A percentile compares a stretch with the other conserved stretches of the same genome.
Evolutionary conservation across 345 rosid genomes (phyloP).

Genomic region (Anastatica hierochuntica): DNA sequence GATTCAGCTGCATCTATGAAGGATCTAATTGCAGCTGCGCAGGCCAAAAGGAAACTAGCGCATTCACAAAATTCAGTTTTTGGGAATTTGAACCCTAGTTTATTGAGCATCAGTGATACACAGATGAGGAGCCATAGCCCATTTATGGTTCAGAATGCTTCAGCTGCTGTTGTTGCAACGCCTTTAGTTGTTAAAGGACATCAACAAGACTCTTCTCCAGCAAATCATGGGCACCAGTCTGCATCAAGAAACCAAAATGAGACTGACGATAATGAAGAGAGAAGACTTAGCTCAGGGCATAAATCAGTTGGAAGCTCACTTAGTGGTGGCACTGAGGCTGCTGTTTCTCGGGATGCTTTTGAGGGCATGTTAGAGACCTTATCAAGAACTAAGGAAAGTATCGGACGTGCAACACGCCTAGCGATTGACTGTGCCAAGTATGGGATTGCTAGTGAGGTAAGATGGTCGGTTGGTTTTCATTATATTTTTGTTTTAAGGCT

Average conservation of each 20-base stretch:
- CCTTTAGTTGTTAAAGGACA: slow-evolving; percentile 39
- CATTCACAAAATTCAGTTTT: slow-evolving; percentile 45
- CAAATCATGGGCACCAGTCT: slow-evolving; percentile 41
- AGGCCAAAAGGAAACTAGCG: slow-evolving; percentile 80
- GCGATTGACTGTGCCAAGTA: slow-evolving; percentile 98
- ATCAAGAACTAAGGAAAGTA: slow-evolving; percentile 95
- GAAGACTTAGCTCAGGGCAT: slow-evolving; percentile 58
- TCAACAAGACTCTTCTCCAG: slow-evolving; percentile 49
- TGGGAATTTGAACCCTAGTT: slow-evolving; percentile 32
- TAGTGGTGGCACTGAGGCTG: slow-evolving; percentile 89
- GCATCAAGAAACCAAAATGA: slow-evolving; percentile 38
- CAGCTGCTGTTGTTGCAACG: slow-evolving; percentile 28
- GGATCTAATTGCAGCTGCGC: slow-evolving; percentile 97
- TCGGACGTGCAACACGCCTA: slow-evolving; percentile 97
- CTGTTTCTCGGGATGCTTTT: slow-evolving; percentile 96
- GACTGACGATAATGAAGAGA: slow-evolving; percentile 64
- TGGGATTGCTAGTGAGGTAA: slow-evolving; percentile 93
- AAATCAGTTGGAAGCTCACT: slow-evolving; percentile 65
- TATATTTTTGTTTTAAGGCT: slow-evolving; percentile 8
- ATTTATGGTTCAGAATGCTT: slow-evolving; percentile 35
- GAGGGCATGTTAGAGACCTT: slow-evolving; percentile 99
- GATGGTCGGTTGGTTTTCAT: slow-evolving; percentile 10
- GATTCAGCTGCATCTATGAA: slow-evolving; percentile 72
- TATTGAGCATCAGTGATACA: slow-evolving; percentile 33
- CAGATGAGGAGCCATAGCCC: slow-evolving; percentile 55